phyloP scores from a whole-genome alignment of 2,329 filamentous ascomycete genomes.

The Epicoccum nigrum region DNA sequence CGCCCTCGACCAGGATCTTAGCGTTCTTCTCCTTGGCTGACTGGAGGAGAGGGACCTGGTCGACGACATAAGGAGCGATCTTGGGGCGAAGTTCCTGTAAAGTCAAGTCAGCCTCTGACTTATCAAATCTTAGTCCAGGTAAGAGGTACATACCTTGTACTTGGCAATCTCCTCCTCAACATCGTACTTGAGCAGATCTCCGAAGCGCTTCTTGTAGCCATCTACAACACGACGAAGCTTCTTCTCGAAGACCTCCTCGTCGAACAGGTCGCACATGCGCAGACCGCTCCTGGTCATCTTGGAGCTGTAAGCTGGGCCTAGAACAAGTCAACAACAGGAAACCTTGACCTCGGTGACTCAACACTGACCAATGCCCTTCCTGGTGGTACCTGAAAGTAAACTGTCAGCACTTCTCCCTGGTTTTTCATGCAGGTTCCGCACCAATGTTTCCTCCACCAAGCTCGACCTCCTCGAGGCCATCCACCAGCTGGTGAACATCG shows the following conservation, averaged over 20 bases:
- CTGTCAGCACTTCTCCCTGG: slow-evolving; percentile 28
- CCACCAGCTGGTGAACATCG: slow-evolving; percentile 69
- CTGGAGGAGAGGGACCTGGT: slow-evolving; percentile 69
- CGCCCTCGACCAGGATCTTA: slow-evolving; percentile 72
- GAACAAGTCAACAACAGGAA: slow-evolving; percentile 5
- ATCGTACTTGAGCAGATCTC: slow-evolving; percentile 69
- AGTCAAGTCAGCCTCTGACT: not conserved
- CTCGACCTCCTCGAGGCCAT: slow-evolving; percentile 69
- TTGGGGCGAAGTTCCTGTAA: slow-evolving; percentile 59
- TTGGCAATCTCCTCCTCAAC: slow-evolving; percentile 70
- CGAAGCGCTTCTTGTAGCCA: slow-evolving; percentile 72
- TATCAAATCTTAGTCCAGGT: not conserved
- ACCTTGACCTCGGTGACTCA: not conserved
- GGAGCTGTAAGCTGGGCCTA: slow-evolving; percentile 64
- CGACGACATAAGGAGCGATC: slow-evolving; percentile 67
- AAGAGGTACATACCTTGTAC: slow-evolving; percentile 59
- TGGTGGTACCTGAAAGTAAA: slow-evolving; percentile 56
- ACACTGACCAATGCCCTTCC: slow-evolving; percentile 55
- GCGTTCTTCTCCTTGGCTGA: slow-evolving; percentile 64
- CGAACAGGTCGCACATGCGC: slow-evolving; percentile 70
- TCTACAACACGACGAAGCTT: slow-evolving; percentile 67
- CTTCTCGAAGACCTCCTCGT: slow-evolving; percentile 68
- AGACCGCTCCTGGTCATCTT: slow-evolving; percentile 72
- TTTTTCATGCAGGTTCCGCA: slow-evolving; percentile 25
- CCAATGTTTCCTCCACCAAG: slow-evolving; percentile 55